Percentiles rank a stretch among this genome's conserved stretches.
Evolutionary conservation across 495 filamentous ascomycete genomes (phyloP).

Genomic region (Penicillium ucsense): DNA sequence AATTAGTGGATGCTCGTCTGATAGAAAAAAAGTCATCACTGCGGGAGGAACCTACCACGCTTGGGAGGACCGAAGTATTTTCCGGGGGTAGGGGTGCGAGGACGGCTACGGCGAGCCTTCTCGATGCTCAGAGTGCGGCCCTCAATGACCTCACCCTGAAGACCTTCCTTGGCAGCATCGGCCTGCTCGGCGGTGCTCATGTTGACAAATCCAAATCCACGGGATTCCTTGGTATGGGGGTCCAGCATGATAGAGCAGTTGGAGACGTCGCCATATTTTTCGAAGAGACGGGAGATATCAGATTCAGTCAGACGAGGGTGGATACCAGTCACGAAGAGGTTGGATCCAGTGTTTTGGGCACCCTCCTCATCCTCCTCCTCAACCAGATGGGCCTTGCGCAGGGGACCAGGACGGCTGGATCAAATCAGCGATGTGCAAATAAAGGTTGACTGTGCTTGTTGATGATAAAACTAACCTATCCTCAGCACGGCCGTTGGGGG

Average conservation of each 20-base stretch:
- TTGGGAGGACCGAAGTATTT: constrained; percentile 99
- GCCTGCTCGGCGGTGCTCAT: constrained; percentile 91
- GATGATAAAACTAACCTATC: constrained; percentile 53
- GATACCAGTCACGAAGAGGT: constrained; percentile 98
- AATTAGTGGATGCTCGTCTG: constrained; percentile 13
- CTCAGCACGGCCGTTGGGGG: constrained; percentile 56
- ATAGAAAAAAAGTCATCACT: neutral
- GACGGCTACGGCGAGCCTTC: constrained; percentile 91
- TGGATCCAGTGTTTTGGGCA: constrained; percentile 84
- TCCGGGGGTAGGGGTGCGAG: constrained; percentile 92
- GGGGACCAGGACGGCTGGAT: constrained; percentile 13
- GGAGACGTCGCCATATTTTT: constrained; percentile 97
- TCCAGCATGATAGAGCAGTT: constrained; percentile 99
- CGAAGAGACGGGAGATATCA: constrained; percentile 89
- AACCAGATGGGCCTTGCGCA: constrained; percentile 33
- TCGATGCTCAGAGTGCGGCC: constrained; percentile 96
- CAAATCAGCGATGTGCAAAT: neutral
- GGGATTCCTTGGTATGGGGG: constrained; percentile 94
- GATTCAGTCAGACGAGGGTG: constrained; percentile 86
- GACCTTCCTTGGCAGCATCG: constrained; percentile 90
- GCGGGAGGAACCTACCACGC: constrained; percentile 57
- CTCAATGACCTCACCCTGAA: constrained; percentile 92
- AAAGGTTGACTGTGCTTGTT: neutral
- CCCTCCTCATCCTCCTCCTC: constrained; percentile 67
- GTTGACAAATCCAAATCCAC: constrained; percentile 99